Base-by-base conservation (phyloP, 2,329 filamentous ascomycete species). In the Colletotrichum simmondsii region DNA sequence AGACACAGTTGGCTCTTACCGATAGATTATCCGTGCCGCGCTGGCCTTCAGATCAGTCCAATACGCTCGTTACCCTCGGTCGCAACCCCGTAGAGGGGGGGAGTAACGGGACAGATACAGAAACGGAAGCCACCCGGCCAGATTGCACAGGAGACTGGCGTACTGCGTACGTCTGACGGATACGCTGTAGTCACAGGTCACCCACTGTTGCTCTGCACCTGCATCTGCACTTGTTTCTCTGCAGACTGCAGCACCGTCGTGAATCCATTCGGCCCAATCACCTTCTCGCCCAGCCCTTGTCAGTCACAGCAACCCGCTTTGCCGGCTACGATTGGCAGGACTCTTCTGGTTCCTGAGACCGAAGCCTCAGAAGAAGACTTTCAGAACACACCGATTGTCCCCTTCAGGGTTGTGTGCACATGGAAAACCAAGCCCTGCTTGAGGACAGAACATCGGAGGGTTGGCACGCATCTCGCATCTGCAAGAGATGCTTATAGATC, bases 181-280 rank as follows among this genome's bases (percentile, higher is more conserved):
- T 58, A 56, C 28, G 54, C 53, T 24, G 65, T 68, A 49, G 58
- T 37, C 62, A 24, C 58, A 42, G 24, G 57, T 37, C 64, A 67
- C 52, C 35, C 65, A 67, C 49, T 57, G 63, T 56, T 52, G 42
- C 62, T 66, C 46, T 61, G 63, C 63, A 67, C 67, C 57, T 71
- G 56, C 49, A 61, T 60, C 61, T 53, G 61, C 46, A 64, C 28
- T 30, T 59, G 59, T 58, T 24, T 14, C 32, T 53, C 46, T 56
- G 59, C 30, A 64, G n/a, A 1, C 32, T 60, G 46, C 46, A 53
- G 22, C 60, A 42, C 56, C 62, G 28, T 69, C 32, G 59, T 56
- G 52, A 49, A 68, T 61, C 26, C 42, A 30, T 53, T 14, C 35
- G n/a, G 66, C 19, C 71, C 66, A 70, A 70, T 72, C 60, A 32